Evolutionary conservation across 345 rosid genomes (phyloP).

Genomic region (Litchi chinensis): DNA sequence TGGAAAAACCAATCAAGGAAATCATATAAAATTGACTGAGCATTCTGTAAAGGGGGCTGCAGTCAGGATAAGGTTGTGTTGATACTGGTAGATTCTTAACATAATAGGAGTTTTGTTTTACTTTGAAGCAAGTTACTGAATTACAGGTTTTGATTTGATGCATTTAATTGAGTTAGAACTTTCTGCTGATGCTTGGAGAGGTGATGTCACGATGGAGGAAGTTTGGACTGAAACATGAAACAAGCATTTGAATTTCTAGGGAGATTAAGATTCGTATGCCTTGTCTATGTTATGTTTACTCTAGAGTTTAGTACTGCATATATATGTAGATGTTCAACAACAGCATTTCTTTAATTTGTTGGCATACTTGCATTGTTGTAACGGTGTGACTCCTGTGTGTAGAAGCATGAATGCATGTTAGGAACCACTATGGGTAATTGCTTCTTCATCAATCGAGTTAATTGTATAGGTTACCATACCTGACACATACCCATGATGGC

Average conservation of each 20-base stretch:
- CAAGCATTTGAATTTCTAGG: background rate
- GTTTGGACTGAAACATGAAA: background rate
- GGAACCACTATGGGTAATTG: background rate
- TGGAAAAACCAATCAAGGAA: too few species aligned
- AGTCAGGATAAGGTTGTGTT: background rate
- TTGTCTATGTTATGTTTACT: background rate
- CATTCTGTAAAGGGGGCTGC: background rate
- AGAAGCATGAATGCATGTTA: background rate
- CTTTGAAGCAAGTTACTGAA: background rate
- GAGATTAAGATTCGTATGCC: background rate
- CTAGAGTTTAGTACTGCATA: background rate
- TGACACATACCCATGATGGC: background rate
- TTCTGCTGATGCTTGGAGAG: background rate
- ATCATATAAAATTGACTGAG: too few species aligned
- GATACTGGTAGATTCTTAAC: background rate
- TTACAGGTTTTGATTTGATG: background rate
- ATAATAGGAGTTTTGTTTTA: background rate
- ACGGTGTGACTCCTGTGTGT: background rate
- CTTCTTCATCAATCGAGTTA: background rate
- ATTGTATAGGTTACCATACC: background rate
- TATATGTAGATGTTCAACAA: background rate
- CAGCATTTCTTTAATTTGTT: background rate
- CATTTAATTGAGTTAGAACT: background rate
- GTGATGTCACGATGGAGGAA: background rate
- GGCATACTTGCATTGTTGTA: background rate